Conservation (phyloP, 1,284 basidiomycete species). For the Sanghuangporus weigelae region DNA sequence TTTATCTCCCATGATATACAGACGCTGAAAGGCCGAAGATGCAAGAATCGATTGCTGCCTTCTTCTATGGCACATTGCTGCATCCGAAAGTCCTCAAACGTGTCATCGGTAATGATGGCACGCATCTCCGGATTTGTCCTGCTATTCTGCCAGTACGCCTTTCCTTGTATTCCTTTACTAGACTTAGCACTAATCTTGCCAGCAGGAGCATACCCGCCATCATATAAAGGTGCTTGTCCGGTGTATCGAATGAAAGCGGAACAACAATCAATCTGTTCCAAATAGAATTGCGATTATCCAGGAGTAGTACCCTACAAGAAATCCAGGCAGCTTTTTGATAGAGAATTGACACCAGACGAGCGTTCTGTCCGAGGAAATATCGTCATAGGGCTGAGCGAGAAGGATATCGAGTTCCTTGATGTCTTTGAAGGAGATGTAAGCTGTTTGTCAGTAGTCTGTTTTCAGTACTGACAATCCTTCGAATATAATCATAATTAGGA, state of each 20-base stretch:
- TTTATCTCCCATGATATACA: not conserved
- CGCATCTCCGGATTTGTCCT: slow-evolving; percentile 40
- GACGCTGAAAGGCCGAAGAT: not conserved
- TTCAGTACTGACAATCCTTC: not conserved
- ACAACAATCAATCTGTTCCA: not conserved
- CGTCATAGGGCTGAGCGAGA: slow-evolving; percentile 54
- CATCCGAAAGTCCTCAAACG: slow-evolving; percentile 48
- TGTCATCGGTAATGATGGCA: slow-evolving; percentile 44
- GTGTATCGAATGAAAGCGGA: not conserved
- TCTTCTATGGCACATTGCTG: slow-evolving; percentile 81
- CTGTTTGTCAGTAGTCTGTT: not conserved
- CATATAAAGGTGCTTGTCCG: slow-evolving; percentile 39
- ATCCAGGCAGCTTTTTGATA: slow-evolving; percentile 38
- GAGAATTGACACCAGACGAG: slow-evolving; percentile 43
- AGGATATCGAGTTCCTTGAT: slow-evolving; percentile 61
- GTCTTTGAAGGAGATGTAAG: slow-evolving; percentile 73
- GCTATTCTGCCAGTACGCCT: slow-evolving; percentile 40
- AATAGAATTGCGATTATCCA: slow-evolving; percentile 73
- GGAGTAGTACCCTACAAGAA: slow-evolving; percentile 58
- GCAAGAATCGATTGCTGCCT: slow-evolving; percentile 38
- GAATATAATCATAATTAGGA: slow-evolving; percentile 43
- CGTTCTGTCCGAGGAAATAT: slow-evolving; percentile 64
- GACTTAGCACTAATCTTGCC: not conserved
- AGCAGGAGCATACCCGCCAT: slow-evolving; percentile 73
- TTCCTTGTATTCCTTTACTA: not conserved